phyloP scores from a whole-genome alignment of 1,284 basidiomycete genomes.

The Coriolopsis trogii region DNA sequence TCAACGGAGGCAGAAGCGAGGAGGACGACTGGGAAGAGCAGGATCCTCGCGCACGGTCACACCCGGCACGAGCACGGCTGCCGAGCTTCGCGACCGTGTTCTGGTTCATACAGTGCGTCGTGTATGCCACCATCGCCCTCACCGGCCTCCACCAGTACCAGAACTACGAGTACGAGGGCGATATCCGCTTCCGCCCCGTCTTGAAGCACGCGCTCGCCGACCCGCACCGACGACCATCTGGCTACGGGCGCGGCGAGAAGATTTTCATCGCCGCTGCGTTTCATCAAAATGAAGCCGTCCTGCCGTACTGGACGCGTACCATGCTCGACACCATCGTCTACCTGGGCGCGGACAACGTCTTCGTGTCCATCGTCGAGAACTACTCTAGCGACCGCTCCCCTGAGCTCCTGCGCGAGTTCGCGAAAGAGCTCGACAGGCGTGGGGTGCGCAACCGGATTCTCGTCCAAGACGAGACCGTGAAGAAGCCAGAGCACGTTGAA shows the following conservation, averaged over 20 bases:
- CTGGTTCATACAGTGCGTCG: constrained; percentile 18
- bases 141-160: constrained; percentile 22
- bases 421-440: constrained; percentile 33
- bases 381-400: constrained; percentile 49
- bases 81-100: constrained; percentile 5
- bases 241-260: constrained; percentile 34
- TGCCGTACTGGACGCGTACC: constrained; percentile 45
- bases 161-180: constrained; percentile 33
- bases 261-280: constrained; percentile 45
- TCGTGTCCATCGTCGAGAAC: constrained; percentile 60
- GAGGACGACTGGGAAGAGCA: constrained; percentile 3
- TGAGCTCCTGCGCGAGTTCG: constrained; percentile 41
- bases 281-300: constrained; percentile 40
- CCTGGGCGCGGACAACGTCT: constrained; percentile 53
- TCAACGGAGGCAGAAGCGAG: constrained; percentile 10
- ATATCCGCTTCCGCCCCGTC: constrained; percentile 31
- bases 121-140: constrained; percentile 22
- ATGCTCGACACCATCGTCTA: constrained; percentile 41
- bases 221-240: constrained; percentile 17
- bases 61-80: constrained; percentile 1
- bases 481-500: constrained; percentile 38
- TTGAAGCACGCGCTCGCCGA: constrained; percentile 27
- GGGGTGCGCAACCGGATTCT: constrained; percentile 40
- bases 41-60: constrained; percentile 1
- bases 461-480: constrained; percentile 32